These are phyloP conservation scores for Lyophyllum decastes DNA, from an alignment of 768 basidiomycete genomes.

Conservation along the genomic window DNA sequence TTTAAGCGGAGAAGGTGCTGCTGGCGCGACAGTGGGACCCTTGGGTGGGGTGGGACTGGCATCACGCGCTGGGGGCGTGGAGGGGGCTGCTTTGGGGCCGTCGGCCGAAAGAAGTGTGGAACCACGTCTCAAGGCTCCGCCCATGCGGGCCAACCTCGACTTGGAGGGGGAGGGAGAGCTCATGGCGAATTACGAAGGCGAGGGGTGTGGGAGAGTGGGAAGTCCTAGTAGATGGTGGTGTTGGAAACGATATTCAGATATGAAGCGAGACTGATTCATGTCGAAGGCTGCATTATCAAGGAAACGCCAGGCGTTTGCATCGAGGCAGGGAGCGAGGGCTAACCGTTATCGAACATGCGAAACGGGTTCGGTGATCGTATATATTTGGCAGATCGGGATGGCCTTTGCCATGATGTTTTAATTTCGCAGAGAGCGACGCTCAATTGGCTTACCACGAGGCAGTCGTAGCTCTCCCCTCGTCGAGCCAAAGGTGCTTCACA, in stretches of 20 bases:
- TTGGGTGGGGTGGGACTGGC: neutral
- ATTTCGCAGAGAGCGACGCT: neutral
- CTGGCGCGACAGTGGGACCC: neutral
- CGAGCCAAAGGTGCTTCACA: no score
- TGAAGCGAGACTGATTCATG: conserved; percentile 16
- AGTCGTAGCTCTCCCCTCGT: neutral
- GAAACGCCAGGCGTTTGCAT: conserved; percentile 43
- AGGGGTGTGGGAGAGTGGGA: conserved; percentile 13
- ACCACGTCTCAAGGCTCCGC: neutral
- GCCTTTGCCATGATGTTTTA: neutral
- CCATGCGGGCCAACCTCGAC: conserved; percentile 53
- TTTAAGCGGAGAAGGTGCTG: neutral
- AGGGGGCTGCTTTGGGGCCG: neutral
- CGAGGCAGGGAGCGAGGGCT: conserved; percentile 31
- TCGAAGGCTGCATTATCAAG: conserved; percentile 34
- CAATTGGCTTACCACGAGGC: neutral
- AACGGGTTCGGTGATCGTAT: neutral
- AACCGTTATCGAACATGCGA: neutral
- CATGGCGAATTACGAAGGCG: conserved; percentile 21
- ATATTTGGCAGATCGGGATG: neutral
- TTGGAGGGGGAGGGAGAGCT: conserved; percentile 34
- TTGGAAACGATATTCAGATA: conserved; percentile 15
- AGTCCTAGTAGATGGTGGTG: conserved; percentile 7
- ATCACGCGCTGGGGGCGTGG: neutral
- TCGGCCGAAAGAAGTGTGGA: neutral